Percentiles rank a stretch among this genome's conserved stretches.
phyloP scores from a whole-genome alignment of 2,329 filamentous ascomycete genomes.

The Malbranchea zuffiana region DNA sequence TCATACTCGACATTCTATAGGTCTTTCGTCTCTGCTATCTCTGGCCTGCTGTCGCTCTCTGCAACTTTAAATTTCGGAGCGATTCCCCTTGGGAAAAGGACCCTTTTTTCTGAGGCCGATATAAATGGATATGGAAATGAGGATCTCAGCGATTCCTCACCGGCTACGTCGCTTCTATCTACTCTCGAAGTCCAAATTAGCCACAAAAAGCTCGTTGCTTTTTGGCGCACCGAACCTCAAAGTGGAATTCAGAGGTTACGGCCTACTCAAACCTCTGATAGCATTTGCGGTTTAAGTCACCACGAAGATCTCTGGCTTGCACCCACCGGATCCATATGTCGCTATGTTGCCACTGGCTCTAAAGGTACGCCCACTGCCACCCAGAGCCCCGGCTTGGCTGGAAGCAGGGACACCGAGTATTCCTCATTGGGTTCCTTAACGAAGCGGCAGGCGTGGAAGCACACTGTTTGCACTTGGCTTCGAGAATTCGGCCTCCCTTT shows the following conservation, averaged over 20 bases:
- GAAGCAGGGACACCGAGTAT: no score
- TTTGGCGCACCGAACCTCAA: conserved; percentile 29
- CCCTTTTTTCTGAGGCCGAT: conserved; percentile 29
- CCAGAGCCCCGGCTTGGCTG: no score
- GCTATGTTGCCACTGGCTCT: conserved; percentile 10
- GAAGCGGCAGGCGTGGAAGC: conserved; percentile 28
- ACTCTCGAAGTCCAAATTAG: conserved; percentile 31
- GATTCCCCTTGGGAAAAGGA: conserved; percentile 32
- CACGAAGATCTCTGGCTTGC: conserved; percentile 31
- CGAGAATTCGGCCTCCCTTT: conserved; percentile 27
- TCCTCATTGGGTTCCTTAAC: no score
- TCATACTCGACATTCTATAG: conserved; percentile 26
- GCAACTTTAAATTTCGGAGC: conserved; percentile 27
- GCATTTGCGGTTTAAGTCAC: conserved; percentile 3
- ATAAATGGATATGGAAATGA: conserved; percentile 23
- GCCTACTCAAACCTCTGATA: conserved; percentile 18
- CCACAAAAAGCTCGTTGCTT: conserved; percentile 26
- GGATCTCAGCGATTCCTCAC: conserved; percentile 21
- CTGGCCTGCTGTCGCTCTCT: conserved; percentile 28
- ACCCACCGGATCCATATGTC: conserved; percentile 23
- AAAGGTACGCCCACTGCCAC: no score
- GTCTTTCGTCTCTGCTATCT: conserved; percentile 32
- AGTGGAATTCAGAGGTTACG: conserved; percentile 26
- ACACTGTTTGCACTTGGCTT: conserved; percentile 28
- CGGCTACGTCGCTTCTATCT: conserved; percentile 18